Evolutionary conservation across 1,284 basidiomycete species (phyloP), one percentile per base, ranked within the genome.

Genomic region (Cutaneotrichosporon spelunceum): DNA sequence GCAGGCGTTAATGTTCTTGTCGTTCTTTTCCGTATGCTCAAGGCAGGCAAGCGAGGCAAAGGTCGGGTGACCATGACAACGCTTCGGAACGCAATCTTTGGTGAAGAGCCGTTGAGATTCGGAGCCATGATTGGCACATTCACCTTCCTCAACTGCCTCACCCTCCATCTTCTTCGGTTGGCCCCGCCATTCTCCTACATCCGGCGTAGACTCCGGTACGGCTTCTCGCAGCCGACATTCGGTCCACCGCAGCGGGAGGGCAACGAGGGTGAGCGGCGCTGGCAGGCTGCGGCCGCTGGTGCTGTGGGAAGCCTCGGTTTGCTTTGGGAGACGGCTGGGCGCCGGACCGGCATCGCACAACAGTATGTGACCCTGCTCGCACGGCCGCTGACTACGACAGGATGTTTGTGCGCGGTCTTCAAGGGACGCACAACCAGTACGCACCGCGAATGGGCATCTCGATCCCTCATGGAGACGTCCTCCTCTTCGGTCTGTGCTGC

Each of bases 201-300:
- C 74, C 84, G 59, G 10, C 66, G 72, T 21, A 57, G 77, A 36
- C 39, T 78, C 5, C 53, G 54, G 7, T 52, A 53, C 7, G 70
- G 74, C 16, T 69, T 72, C 64, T 66, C 70, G 21, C 63, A 65
- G 39, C 66, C 76, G 44, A 72, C 73, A 23, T 76, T 78, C 62
- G 75, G 76, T 1, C 75, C 77, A 19, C 74, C 75, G 14, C 68
- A 72, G 53, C 66, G 76, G 84, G 78, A 85, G 81, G 77, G 90
- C 84, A 21, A 81, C 83, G 63, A 76, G 68, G 72, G 78, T 39
- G 72, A 80, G 66, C 71, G 81, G 65, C 80, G 87, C 66, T 98
- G 94, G 93, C 90, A 98, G 72, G 87, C 93, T 1, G 87, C 91
- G 0, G 77, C 91, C 6, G 93, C 95, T 2, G 94, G 94, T 16